Evolutionary conservation across 2,329 filamentous ascomycete species (phyloP).

Genomic region (Aureobasidium sp.): DNA sequence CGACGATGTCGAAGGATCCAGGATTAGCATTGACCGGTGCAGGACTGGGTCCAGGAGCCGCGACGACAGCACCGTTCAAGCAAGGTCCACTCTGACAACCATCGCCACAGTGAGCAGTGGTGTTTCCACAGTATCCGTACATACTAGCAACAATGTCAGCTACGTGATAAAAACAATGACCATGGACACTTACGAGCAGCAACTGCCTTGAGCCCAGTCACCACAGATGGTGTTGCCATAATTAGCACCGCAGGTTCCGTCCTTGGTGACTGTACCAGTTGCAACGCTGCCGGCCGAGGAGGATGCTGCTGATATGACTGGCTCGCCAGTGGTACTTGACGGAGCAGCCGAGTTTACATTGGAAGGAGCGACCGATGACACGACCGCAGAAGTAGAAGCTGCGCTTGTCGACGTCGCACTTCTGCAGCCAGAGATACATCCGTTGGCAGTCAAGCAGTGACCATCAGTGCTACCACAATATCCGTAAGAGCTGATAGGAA

Average conservation of each 20-base stretch:
- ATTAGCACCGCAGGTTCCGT: conserved; percentile 48
- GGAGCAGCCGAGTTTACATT: conserved; percentile 19
- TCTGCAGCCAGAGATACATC: conserved; percentile 37
- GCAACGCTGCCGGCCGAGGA: conserved; percentile 23
- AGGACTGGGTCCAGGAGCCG: conserved; percentile 38
- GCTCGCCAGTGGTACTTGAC: conserved; percentile 20
- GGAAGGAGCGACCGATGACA: conserved; percentile 11
- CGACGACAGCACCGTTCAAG: conserved; percentile 31
- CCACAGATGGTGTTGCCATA: conserved; percentile 47
- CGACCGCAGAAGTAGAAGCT: not conserved
- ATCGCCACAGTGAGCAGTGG: conserved; percentile 40
- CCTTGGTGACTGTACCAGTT: conserved; percentile 36
- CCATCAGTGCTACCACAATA: conserved; percentile 30
- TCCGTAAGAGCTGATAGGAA: conserved; percentile 22
- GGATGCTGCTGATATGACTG: conserved; percentile 24
- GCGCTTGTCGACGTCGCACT: conserved; percentile 19
- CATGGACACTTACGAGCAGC: conserved; percentile 21
- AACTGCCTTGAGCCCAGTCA: conserved; percentile 46
- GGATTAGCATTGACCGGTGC: conserved; percentile 41
- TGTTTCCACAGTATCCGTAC: conserved; percentile 50
- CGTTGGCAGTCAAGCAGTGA: conserved; percentile 26
- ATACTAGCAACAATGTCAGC: conserved; percentile 38
- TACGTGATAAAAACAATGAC: too few relatives aligned
- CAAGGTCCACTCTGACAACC: conserved; percentile 53
- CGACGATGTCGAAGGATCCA: conserved; percentile 44